These are phyloP conservation scores for Senna siamea DNA, from an alignment of 306 rosid species.

Conservation along the genomic window DNA sequence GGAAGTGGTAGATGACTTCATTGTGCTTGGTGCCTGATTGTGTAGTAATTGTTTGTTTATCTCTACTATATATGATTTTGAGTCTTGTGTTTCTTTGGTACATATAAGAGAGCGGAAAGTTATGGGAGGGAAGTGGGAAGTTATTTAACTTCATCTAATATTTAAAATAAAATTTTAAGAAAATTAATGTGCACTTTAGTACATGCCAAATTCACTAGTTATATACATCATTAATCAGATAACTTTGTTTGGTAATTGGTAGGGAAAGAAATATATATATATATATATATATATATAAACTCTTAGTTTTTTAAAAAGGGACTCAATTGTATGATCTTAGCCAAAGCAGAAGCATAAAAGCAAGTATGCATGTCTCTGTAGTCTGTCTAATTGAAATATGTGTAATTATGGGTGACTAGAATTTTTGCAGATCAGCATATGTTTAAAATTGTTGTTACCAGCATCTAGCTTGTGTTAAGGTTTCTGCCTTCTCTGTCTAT, in stretches of 20 bases:
- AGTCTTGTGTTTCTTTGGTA: too few relatives aligned
- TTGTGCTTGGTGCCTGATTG: background rate
- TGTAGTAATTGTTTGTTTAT: background rate
- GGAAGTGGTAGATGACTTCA: background rate
- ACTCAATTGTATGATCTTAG: background rate
- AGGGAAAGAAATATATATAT: too few relatives aligned
- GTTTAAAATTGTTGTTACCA: background rate
- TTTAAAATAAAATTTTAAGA: too few relatives aligned
- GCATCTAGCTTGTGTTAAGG: background rate
- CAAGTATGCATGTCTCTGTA: background rate
- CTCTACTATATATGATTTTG: too few relatives aligned
- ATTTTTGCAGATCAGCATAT: background rate
- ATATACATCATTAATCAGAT: background rate
- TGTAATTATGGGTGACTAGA: background rate
- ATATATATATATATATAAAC: too few relatives aligned
- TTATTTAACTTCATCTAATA: too few relatives aligned
- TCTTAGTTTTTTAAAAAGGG: background rate
- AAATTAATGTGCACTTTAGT: too few relatives aligned
- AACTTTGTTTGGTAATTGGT: background rate
- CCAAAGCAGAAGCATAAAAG: background rate
- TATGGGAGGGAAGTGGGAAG: too few relatives aligned
- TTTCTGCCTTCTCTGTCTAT: background rate
- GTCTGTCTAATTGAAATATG: slow-evolving; percentile 14
- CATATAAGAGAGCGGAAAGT: too few relatives aligned
- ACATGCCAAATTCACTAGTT: background rate